A percentile compares a stretch with the other conserved stretches of the same genome.
Conservation (phyloP, 495 filamentous ascomycete species). For the Trichoderma asperelloides region DNA sequence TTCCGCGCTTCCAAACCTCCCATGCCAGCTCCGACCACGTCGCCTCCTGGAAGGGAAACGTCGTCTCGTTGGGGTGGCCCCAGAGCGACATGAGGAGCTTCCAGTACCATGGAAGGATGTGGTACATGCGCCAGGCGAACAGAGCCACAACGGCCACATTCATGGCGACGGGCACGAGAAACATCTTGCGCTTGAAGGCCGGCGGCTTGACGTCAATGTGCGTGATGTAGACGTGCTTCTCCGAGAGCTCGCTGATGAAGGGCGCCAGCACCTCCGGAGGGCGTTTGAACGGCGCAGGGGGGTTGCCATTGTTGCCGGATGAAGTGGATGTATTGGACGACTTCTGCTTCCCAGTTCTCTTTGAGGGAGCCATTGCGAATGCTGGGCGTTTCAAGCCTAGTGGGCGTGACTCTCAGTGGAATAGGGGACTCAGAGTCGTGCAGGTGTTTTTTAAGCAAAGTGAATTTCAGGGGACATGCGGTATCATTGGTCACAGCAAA, state of each 20-base stretch:
- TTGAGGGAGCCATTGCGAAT: conserved; percentile 17
- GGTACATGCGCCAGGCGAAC: conserved; percentile 52
- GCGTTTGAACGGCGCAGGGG: conserved; percentile 54
- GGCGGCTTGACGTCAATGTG: conserved; percentile 61
- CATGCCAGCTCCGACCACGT: conserved; percentile 39
- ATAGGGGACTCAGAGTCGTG: not conserved
- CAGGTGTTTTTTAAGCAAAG: not conserved
- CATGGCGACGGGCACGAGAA: conserved; percentile 59
- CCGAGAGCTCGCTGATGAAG: conserved; percentile 52
- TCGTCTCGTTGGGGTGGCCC: conserved; percentile 50
- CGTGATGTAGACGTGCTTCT: conserved; percentile 62
- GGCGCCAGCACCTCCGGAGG: conserved; percentile 49
- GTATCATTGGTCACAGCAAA: not conserved
- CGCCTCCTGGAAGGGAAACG: conserved; percentile 44
- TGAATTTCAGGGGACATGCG: not conserved
- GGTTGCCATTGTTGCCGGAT: conserved; percentile 15
- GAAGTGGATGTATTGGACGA: not conserved
- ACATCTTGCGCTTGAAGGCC: conserved; percentile 66
- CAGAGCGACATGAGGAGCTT: conserved; percentile 49
- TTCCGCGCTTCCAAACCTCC: conserved; percentile 43
- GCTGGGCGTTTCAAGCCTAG: not conserved
- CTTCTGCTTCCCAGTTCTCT: conserved; percentile 15
- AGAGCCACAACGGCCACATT: conserved; percentile 53
- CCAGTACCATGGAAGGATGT: conserved; percentile 57
- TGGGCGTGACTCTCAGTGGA: not conserved